phyloP scores from a whole-genome alignment of 108 stramenopile genomes.

The Nitzschia inconspicua region DNA sequence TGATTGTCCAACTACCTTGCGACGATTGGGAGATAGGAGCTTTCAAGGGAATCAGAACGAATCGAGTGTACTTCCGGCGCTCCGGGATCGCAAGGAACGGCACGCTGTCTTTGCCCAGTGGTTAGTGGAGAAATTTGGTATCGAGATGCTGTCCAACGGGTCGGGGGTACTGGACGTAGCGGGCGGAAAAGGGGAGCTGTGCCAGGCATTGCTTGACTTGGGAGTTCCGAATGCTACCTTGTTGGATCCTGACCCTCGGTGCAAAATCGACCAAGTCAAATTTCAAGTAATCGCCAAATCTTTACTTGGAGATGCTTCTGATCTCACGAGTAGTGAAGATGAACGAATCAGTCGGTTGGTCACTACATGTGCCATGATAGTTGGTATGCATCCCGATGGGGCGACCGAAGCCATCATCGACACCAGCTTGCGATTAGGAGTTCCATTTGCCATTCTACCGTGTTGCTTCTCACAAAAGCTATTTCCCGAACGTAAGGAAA shows the following conservation, averaged over 20 bases:
- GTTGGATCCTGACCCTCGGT: slow-evolving; percentile 62
- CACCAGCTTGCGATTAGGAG: slow-evolving; percentile 40
- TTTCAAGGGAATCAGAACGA: not conserved
- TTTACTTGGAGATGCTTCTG: slow-evolving; percentile 44
- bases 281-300: slow-evolving; percentile 40
- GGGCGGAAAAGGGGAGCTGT: slow-evolving; percentile 80
- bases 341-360: slow-evolving; percentile 8
- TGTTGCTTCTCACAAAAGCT: slow-evolving; percentile 67
- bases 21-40: not conserved
- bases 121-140: slow-evolving; percentile 31
- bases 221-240: slow-evolving; percentile 47
- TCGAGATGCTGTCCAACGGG: slow-evolving; percentile 17
- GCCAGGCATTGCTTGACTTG: slow-evolving; percentile 43
- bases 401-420: slow-evolving; percentile 79
- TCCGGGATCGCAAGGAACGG: slow-evolving; percentile 40
- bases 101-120: slow-evolving; percentile 56
- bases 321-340: slow-evolving; percentile 8
- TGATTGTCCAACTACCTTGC: not conserved
- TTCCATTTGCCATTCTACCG: slow-evolving; percentile 64
- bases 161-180: slow-evolving; percentile 72
- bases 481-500: slow-evolving; percentile 37
- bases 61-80: not conserved
- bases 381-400: slow-evolving; percentile 87
- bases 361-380: slow-evolving; percentile 57
- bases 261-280: not conserved